These are phyloP conservation scores for Aspergillus terreus DNA, from an alignment of 2,329 filamentous ascomycete species.

Conservation along the genomic window DNA sequence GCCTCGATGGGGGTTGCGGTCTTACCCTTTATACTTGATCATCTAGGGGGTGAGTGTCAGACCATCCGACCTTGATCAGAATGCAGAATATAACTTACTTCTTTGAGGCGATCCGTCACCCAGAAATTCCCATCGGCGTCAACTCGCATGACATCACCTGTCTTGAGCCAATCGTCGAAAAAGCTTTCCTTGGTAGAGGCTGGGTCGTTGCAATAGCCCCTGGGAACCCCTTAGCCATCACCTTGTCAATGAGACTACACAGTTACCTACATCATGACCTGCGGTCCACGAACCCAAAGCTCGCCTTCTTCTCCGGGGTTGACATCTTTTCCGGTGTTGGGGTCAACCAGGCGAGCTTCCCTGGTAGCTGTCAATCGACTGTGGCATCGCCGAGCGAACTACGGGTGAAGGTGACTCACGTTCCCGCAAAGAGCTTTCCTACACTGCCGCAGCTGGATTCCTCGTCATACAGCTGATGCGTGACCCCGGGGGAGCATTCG, in stretches of 20 bases:
- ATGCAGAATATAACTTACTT: constrained; percentile 8
- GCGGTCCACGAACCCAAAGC: constrained; percentile 17
- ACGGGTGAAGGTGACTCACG: neutral
- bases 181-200: constrained; percentile 15
- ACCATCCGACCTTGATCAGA: neutral
- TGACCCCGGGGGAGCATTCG: constrained; percentile 13
- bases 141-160: constrained; percentile 17
- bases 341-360: constrained; percentile 16
- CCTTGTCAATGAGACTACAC: too few relatives aligned
- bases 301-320: constrained; percentile 16
- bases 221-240: neutral
- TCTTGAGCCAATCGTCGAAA: constrained; percentile 15
- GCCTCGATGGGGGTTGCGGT: neutral
- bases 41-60: constrained; percentile 5
- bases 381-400: neutral
- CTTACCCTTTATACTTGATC: constrained; percentile 21
- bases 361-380: constrained; percentile 1
- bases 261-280: constrained; percentile 14
- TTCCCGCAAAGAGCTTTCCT: constrained; percentile 16
- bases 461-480: constrained; percentile 16
- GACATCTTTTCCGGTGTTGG: constrained; percentile 13
- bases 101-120: constrained; percentile 20
- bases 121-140: constrained; percentile 17
- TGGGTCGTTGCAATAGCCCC: constrained; percentile 15
- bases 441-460: constrained; percentile 13